Conservation (phyloP, 2,329 filamentous ascomycete species). For the Aspergillus eucalypticola region DNA sequence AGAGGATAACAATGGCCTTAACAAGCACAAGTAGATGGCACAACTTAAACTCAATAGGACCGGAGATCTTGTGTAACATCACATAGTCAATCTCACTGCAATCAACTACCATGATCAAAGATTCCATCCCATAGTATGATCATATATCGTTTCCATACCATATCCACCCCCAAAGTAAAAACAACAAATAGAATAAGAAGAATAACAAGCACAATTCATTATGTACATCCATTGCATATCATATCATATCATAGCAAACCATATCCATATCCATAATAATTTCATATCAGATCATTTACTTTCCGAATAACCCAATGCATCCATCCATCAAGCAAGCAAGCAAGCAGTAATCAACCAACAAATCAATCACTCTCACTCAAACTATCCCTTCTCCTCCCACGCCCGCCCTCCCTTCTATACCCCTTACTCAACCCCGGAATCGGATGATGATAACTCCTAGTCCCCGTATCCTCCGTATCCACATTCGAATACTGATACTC, state of each 20-base stretch:
- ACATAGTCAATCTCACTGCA: background rate
- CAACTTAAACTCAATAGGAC: background rate
- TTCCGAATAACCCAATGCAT: too few species aligned
- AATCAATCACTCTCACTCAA: constrained; percentile 54
- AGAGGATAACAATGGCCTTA: too few species aligned
- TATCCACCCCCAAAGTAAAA: too few species aligned
- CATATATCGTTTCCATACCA: too few species aligned
- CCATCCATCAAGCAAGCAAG: too few species aligned
- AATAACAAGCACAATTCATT: background rate
- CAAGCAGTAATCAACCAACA: too few species aligned
- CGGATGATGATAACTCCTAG: constrained; percentile 58
- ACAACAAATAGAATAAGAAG: background rate
- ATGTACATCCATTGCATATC: background rate
- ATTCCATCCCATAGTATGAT: too few species aligned
- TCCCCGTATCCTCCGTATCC: constrained; percentile 48
- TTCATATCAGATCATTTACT: constrained; percentile 10
- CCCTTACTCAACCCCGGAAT: constrained; percentile 56
- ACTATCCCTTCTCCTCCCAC: constrained; percentile 52
- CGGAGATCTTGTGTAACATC: background rate
- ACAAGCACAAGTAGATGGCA: too few species aligned
- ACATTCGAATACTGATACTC: constrained; percentile 46
- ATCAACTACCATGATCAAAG: background rate
- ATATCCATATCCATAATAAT: background rate
- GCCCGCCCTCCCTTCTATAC: constrained; percentile 39
- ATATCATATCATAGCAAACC: background rate